Percentiles rank a stretch among this genome's conserved stretches.
phyloP scores from a whole-genome alignment of 1,284 basidiomycete species.

The Marasmius fiardii region DNA sequence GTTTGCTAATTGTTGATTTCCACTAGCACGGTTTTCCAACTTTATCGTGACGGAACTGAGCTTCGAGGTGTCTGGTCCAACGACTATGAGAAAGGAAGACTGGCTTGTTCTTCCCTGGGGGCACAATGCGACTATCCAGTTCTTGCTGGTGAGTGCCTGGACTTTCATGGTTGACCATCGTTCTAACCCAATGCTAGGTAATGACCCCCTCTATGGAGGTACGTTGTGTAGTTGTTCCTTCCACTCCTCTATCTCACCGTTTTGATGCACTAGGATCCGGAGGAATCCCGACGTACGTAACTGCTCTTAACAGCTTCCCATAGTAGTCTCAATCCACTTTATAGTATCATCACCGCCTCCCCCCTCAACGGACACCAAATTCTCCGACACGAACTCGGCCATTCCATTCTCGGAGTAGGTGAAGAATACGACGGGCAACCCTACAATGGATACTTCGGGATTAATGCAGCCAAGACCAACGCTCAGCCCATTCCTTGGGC shows the following conservation, averaged over 20 bases:
- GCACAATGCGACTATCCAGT: slow-evolving; percentile 78
- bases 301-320: background rate
- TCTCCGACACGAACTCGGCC: slow-evolving; percentile 80
- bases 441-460: slow-evolving; percentile 64
- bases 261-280: slow-evolving; percentile 55
- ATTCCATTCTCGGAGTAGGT: slow-evolving; percentile 76
- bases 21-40: slow-evolving; percentile 67
- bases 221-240: slow-evolving; percentile 18
- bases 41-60: slow-evolving; percentile 79
- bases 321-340: background rate
- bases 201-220: slow-evolving; percentile 83
- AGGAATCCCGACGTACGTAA: slow-evolving; percentile 75
- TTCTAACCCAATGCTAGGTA: slow-evolving; percentile 46
- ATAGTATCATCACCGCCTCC: slow-evolving; percentile 76
- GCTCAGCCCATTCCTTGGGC: slow-evolving; percentile 58
- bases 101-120: slow-evolving; percentile 64
- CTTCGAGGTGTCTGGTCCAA: slow-evolving; percentile 75
- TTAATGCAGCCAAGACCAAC: slow-evolving; percentile 55
- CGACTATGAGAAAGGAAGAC: slow-evolving; percentile 61
- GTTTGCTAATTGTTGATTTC: background rate
- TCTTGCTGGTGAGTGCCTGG: slow-evolving; percentile 54
- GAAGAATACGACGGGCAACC: slow-evolving; percentile 87
- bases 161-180: background rate
- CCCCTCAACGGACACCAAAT: slow-evolving; percentile 76
- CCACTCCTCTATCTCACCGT: slow-evolving; percentile 2